phyloP scores from a whole-genome alignment of 73 alveolate genomes.

The Paramecium bursaria region DNA sequence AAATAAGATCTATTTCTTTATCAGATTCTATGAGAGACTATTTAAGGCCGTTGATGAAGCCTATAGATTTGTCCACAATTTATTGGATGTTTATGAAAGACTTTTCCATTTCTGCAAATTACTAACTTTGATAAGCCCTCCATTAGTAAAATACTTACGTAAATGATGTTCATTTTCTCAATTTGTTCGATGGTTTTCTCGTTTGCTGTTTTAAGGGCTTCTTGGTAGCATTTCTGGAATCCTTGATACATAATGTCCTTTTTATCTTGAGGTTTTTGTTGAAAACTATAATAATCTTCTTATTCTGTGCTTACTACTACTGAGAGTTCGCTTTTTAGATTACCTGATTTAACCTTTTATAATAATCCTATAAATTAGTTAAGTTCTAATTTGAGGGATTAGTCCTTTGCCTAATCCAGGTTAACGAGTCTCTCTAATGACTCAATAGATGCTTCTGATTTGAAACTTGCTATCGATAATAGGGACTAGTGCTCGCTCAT shows the following conservation, averaged over 20 bases:
- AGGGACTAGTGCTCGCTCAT: constrained; percentile 8
- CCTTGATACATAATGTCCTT: constrained; percentile 57
- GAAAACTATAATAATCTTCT: constrained; percentile 55
- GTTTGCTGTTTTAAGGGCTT: background rate
- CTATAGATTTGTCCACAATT: constrained; percentile 27
- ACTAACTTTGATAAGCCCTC: background rate
- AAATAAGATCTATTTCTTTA: constrained; percentile 16
- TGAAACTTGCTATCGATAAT: constrained; percentile 4
- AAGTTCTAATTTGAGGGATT: constrained; percentile 3
- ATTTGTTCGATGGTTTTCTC: background rate
- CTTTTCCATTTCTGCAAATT: background rate
- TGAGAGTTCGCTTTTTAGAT: constrained; percentile 42
- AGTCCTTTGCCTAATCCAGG: constrained; percentile 23
- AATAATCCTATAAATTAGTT: constrained; percentile 26
- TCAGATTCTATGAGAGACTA: constrained; percentile 38
- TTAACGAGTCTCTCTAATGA: constrained; percentile 36
- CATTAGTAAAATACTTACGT: background rate
- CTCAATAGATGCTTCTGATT: constrained; percentile 42
- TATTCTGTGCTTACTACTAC: constrained; percentile 50
- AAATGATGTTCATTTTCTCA: constrained; percentile 55
- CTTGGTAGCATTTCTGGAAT: constrained; percentile 14
- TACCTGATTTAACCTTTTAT: constrained; percentile 36
- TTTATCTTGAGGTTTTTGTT: constrained; percentile 27
- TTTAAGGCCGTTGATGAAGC: constrained; percentile 17
- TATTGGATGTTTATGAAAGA: background rate